phyloP scores from a whole-genome alignment of 2,329 filamentous ascomycete species.

The Xylariaceae sp. region DNA sequence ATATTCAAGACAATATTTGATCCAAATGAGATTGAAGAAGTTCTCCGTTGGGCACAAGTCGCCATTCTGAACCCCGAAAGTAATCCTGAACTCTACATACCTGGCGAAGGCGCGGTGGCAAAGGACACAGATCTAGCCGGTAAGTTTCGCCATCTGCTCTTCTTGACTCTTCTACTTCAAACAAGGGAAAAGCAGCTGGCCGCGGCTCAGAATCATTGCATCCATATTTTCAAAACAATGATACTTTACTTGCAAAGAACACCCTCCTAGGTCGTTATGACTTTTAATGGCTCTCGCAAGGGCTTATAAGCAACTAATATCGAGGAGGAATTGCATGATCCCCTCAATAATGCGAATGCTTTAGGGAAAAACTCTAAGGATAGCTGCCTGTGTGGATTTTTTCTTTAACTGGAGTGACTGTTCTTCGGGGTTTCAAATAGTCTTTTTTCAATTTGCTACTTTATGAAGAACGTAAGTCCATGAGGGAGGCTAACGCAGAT shows the following conservation, averaged over 20 bases:
- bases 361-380: no score
- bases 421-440: no score
- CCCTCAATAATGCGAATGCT: no score
- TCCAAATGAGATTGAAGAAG: slow-evolving; percentile 67
- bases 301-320: no score
- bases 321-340: no score
- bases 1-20: slow-evolving; percentile 70
- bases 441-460: neutral
- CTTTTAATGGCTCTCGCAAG: no score
- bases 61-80: slow-evolving; percentile 74
- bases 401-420: no score
- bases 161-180: neutral
- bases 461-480: neutral
- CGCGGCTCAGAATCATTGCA: no score
- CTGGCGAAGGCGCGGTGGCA: slow-evolving; percentile 51
- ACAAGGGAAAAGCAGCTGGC: neutral
- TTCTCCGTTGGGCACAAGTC: slow-evolving; percentile 76
- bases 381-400: no score
- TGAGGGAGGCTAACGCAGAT: neutral
- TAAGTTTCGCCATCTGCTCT: slow-evolving; percentile 31
- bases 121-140: slow-evolving; percentile 44
- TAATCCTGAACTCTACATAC: slow-evolving; percentile 59
- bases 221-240: no score
- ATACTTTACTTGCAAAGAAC: neutral
- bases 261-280: no score